These are phyloP conservation scores for Neofusicoccum sp. DNA, from an alignment of 2,329 filamentous ascomycete genomes.

Conservation along the genomic window DNA sequence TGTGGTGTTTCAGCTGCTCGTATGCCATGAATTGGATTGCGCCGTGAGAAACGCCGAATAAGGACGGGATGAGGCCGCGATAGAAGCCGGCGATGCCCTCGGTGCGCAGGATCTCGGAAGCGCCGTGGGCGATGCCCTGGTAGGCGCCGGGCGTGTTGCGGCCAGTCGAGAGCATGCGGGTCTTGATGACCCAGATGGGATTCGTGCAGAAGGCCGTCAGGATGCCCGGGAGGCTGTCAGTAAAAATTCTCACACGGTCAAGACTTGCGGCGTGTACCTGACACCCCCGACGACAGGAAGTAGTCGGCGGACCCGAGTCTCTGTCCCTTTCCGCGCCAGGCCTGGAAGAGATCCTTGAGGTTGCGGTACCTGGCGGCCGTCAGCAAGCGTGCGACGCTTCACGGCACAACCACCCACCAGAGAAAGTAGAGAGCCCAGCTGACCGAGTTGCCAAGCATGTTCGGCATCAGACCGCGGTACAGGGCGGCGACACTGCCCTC, in stretches of 20 bases:
- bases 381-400: not conserved
- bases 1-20: slow-evolving; percentile 68
- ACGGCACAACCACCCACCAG: slow-evolving; percentile 37
- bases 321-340: slow-evolving; percentile 37
- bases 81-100: slow-evolving; percentile 85
- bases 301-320: slow-evolving; percentile 67
- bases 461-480: slow-evolving; percentile 87
- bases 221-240: slow-evolving; percentile 54
- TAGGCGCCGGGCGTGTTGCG: slow-evolving; percentile 75
- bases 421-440: slow-evolving; percentile 95
- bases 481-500: slow-evolving; percentile 65
- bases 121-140: slow-evolving; percentile 70
- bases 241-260: not conserved
- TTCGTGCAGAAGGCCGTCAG: slow-evolving; percentile 83
- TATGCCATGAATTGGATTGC: slow-evolving; percentile 96
- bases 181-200: slow-evolving; percentile 97
- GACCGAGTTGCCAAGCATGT: slow-evolving; percentile 83
- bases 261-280: slow-evolving; percentile 42
- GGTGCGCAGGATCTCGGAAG: slow-evolving; percentile 60
- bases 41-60: slow-evolving; percentile 86
- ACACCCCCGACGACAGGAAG: slow-evolving; percentile 69
- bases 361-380: slow-evolving; percentile 50
- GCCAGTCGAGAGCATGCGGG: slow-evolving; percentile 89
- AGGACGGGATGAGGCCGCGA: slow-evolving; percentile 75
- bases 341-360: slow-evolving; percentile 55